phyloP scores from a whole-genome alignment of 208 protist genomes.

The Trypanosoma conorhini region DNA sequence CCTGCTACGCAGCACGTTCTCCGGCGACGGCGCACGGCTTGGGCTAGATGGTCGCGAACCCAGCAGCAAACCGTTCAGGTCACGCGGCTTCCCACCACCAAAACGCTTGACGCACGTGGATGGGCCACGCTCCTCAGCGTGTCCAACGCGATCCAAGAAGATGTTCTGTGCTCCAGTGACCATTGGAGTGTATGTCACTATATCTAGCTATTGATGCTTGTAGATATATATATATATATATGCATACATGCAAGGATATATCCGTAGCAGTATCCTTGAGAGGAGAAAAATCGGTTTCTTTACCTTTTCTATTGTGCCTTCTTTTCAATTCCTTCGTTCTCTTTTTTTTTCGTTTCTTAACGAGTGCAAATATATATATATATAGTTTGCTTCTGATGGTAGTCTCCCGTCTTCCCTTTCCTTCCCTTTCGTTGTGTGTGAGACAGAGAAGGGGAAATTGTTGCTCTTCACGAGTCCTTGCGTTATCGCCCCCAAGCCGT shows the following conservation, averaged over 20 bases:
- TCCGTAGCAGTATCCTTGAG: background rate
- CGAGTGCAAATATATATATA: background rate
- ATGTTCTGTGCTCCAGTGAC: background rate
- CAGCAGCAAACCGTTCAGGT: background rate
- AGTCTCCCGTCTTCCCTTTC: background rate
- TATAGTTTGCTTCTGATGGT: background rate
- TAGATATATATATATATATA: conserved; percentile 6
- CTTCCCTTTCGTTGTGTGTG: background rate
- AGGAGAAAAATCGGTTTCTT: too few species aligned
- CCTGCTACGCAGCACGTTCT: background rate
- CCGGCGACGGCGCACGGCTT: background rate
- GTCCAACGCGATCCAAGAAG: conserved; percentile 5
- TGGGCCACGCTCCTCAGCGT: conserved; percentile 11
- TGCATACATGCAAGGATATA: background rate
- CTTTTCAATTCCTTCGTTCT: background rate
- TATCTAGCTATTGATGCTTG: background rate
- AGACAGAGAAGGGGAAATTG: too few species aligned
- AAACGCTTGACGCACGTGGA: conserved; percentile 19
- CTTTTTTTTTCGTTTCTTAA: background rate
- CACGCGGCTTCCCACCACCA: conserved; percentile 18
- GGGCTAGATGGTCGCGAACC: background rate
- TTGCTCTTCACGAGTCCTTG: background rate
- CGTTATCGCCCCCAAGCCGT: background rate
- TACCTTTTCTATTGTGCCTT: too few species aligned
- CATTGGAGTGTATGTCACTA: background rate